These are phyloP conservation scores for Beauveria sp. DNA, from an alignment of 2,329 filamentous ascomycete species.

Conservation along the genomic window DNA sequence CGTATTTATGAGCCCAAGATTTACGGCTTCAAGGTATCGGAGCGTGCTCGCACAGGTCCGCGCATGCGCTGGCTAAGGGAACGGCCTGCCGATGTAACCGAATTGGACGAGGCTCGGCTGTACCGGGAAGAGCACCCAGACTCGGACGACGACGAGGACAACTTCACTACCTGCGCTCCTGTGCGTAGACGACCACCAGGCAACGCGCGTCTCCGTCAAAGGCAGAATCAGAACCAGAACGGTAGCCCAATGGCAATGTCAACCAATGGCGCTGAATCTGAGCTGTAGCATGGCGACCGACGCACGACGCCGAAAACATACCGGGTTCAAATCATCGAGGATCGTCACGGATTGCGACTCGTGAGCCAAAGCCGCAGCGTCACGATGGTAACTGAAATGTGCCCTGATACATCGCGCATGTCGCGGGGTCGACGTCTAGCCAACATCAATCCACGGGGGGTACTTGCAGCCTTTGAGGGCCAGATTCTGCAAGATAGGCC, in stretches of 20 bases:
- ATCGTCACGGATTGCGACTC: neutral
- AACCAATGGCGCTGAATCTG: conserved; percentile 49
- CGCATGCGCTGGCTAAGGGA: conserved; percentile 95
- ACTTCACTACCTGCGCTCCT: conserved; percentile 32
- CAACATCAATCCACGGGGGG: no score
- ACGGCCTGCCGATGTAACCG: conserved; percentile 69
- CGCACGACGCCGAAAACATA: conserved; percentile 4
- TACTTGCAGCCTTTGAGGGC: neutral
- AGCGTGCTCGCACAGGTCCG: conserved; percentile 80
- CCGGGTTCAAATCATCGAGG: neutral
- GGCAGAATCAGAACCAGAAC: conserved; percentile 44
- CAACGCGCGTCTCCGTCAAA: conserved; percentile 33
- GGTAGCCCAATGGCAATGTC: conserved; percentile 51
- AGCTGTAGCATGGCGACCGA: conserved; percentile 32
- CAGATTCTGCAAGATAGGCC: neutral
- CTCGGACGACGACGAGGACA: conserved; percentile 51
- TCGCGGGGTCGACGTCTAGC: neutral
- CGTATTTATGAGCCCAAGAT: conserved; percentile 93
- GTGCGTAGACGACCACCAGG: conserved; percentile 37
- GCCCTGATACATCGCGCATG: neutral
- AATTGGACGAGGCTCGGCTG: conserved; percentile 70
- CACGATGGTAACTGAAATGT: neutral
- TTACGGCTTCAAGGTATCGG: conserved; percentile 92
- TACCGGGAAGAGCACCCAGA: conserved; percentile 47
- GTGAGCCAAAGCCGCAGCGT: neutral